phyloP scores from a whole-genome alignment of 306 rosid species.

The Trifolium pratense region DNA sequence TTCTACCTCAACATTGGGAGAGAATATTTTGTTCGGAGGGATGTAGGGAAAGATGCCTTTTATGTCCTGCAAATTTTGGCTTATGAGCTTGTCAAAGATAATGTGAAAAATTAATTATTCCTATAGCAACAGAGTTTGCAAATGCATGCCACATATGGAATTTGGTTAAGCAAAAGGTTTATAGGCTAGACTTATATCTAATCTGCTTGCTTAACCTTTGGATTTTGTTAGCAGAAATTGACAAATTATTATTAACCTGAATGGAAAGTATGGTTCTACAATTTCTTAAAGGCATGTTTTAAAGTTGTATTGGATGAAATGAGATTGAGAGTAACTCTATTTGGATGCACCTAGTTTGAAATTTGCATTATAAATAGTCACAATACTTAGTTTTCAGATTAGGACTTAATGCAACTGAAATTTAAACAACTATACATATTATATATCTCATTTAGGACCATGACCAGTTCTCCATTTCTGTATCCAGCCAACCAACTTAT shows the following conservation, averaged over 20 bases:
- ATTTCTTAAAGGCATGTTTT: too few species aligned
- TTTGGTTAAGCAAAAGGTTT: not conserved
- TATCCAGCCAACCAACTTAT: not conserved
- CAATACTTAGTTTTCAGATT: too few species aligned
- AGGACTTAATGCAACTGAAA: too few species aligned
- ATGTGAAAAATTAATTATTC: conserved; percentile 22
- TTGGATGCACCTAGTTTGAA: too few species aligned
- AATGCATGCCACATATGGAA: not conserved
- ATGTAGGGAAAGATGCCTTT: conserved; percentile 21
- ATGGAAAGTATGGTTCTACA: too few species aligned
- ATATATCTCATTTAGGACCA: too few species aligned
- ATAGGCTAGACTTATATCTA: not conserved
- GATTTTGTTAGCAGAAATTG: not conserved
- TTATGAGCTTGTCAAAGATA: conserved; percentile 39
- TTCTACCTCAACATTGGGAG: conserved; percentile 37
- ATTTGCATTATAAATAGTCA: too few species aligned
- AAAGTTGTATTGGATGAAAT: too few species aligned
- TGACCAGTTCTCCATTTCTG: too few species aligned
- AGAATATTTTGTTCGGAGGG: conserved; percentile 25
- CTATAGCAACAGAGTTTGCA: conserved; percentile 17
- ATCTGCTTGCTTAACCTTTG: not conserved
- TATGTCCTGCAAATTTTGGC: conserved; percentile 52
- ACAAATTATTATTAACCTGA: too few species aligned
- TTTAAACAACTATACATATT: too few species aligned
- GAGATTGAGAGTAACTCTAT: too few species aligned